These are phyloP conservation scores for Claviceps paspali DNA, from an alignment of 2,329 filamentous ascomycete genomes.

Conservation along the genomic window DNA sequence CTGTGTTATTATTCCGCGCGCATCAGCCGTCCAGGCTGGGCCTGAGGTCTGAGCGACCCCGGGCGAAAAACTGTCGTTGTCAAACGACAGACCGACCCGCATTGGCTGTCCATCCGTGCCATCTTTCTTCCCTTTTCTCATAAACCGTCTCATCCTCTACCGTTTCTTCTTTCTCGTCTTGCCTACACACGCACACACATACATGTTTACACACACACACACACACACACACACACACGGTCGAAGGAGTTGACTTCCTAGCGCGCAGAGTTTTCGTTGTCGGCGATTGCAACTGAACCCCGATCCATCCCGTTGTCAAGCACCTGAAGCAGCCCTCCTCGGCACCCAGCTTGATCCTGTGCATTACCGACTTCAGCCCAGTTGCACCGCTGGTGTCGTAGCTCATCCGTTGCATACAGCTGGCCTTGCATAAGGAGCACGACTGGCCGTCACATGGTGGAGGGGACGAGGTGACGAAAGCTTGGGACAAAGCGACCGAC, in stretches of 20 bases:
- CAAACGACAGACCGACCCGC: neutral
- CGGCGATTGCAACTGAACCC: neutral
- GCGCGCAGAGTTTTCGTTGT: neutral
- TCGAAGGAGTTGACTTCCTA: neutral
- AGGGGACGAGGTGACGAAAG: neutral
- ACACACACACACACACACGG: neutral
- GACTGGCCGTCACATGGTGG: neutral
- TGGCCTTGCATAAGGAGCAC: neutral
- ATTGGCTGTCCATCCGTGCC: neutral
- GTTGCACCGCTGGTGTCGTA: neutral
- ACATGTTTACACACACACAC: too few relatives aligned
- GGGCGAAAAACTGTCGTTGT: conserved; percentile 8
- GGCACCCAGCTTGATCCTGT: neutral
- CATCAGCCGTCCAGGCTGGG: too few relatives aligned
- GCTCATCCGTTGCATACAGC: neutral
- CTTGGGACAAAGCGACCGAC: neutral
- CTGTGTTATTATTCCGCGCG: too few relatives aligned
- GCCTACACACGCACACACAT: too few relatives aligned
- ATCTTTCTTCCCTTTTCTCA: neutral
- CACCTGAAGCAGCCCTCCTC: neutral
- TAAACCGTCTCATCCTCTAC: neutral
- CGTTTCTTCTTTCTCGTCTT: too few relatives aligned
- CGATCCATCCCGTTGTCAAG: neutral
- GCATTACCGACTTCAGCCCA: neutral
- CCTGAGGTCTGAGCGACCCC: conserved; percentile 6